Percentiles rank a stretch among this genome's conserved stretches.
phyloP scores from a whole-genome alignment of 176 grass and related monocot genomes.

The Raddia distichophylla region DNA sequence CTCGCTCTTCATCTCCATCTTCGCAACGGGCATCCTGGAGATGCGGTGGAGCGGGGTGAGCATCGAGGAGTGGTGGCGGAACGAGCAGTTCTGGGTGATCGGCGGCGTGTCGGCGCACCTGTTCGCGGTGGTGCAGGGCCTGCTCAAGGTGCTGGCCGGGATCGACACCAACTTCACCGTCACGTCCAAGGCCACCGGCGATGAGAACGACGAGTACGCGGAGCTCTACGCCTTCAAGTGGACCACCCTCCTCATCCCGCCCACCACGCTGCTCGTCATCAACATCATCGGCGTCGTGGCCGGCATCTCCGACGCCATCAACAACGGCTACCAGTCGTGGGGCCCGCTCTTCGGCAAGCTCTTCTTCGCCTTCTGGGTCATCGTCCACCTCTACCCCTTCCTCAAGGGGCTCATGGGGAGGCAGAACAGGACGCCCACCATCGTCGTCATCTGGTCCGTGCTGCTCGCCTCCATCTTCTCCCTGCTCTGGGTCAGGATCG shows the following conservation, averaged over 20 bases:
- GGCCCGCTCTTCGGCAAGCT: slow-evolving; percentile 93
- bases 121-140: slow-evolving; percentile 92
- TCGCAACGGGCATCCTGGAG: slow-evolving; percentile 96
- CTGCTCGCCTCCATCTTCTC: slow-evolving; percentile 95
- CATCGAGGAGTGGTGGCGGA: slow-evolving; percentile 99
- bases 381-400: slow-evolving; percentile 95
- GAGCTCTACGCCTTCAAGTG: slow-evolving; percentile 98
- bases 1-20: slow-evolving; percentile 97
- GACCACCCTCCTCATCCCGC: slow-evolving; percentile 95
- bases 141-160: slow-evolving; percentile 89
- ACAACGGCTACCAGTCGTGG: slow-evolving; percentile 90
- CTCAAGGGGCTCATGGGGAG: slow-evolving; percentile 96
- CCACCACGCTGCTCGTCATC: slow-evolving; percentile 84
- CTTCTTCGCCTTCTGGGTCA: slow-evolving; percentile 97
- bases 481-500: slow-evolving; percentile 96
- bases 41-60: slow-evolving; percentile 95
- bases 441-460: slow-evolving; percentile 92
- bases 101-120: slow-evolving; percentile 91
- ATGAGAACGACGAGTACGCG: slow-evolving; percentile 72
- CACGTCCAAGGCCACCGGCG: slow-evolving; percentile 84
- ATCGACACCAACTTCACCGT: slow-evolving; percentile 98
- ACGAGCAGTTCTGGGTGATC: slow-evolving; percentile 99
- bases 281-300: slow-evolving; percentile 95
- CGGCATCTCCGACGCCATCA: slow-evolving; percentile 92
- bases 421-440: slow-evolving; percentile 95